Base-by-base conservation (phyloP, 1,284 basidiomycete species). In the Irpex lacteus region DNA sequence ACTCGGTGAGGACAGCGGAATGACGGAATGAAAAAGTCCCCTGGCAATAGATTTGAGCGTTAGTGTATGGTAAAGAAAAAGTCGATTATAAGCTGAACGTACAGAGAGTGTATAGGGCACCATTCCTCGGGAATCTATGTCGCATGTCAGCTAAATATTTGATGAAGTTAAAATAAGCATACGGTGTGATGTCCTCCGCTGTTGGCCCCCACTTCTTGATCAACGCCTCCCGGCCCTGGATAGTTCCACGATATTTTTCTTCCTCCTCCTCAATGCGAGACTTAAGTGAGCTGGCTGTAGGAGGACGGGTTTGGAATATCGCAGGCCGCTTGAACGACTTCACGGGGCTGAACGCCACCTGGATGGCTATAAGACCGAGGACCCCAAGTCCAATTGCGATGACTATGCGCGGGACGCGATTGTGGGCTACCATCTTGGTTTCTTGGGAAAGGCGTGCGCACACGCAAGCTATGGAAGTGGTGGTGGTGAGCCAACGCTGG, bases 1-100 rank as follows among this genome's bases (percentile, higher is more conserved):
- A 78, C 70, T 21, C 73, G 72, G 71, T 81, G 81, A 4, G 82
- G 80, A 57, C 81, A 82, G 47, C 69, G 74, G 66, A 76, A 84
- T 0, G 78, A 74, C 4, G 82, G 78, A 9, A 79, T 75, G 70
- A 82, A 82, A 68, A 81, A 82, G 66, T 82, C 82, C 81, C 82
- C 79, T 82, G 60, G 59, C 38, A 55, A 5, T 34, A 38, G 57
- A 1, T 36, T 34, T 49, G 37, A 40, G 38, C 58, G 4, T 21
- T 26, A 13, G 0, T n/a, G 26, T 38, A 36, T 34, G 1, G 36
- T 8, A 4, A 13, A 11, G 34, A 9, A 4, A 9, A 13, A 13
- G 15, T 11, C 19, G 55, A 54, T 19, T 56, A 64, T 60, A 47
- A 47, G 11, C 11, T 13, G 40, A 11, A 47, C 40, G 1, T 55